phyloP scores from a whole-genome alignment of 352 stramenopile genomes.

The Elongisporangium undulatum region DNA sequence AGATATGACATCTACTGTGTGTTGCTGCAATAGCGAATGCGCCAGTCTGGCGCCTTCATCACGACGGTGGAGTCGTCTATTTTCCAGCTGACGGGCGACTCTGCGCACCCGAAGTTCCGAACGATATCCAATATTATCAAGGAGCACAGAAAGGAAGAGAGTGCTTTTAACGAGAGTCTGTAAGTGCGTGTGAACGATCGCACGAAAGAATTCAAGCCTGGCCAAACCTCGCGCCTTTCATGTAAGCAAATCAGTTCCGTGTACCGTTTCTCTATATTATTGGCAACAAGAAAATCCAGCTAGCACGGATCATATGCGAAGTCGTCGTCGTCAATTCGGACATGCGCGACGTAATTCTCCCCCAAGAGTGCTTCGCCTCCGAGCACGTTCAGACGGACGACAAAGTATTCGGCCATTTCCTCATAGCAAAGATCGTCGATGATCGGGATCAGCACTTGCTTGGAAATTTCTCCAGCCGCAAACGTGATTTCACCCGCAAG shows the following conservation, averaged over 20 bases:
- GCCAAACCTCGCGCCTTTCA: no score
- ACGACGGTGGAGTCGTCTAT: conserved; percentile 94
- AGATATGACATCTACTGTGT: no score
- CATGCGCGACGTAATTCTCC: conserved; percentile 82
- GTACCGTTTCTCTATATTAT: no score
- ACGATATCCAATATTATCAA: conserved; percentile 93
- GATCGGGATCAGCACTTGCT: conserved; percentile 88
- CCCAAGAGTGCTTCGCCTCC: conserved; percentile 87
- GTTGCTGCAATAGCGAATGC: conserved; percentile 72
- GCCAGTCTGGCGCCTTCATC: conserved; percentile 90
- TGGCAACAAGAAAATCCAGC: no score
- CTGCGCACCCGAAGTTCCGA: conserved; percentile 93
- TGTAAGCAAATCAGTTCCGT: no score
- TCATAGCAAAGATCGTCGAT: conserved; percentile 94
- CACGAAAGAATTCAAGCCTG: no score
- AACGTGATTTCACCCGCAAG: conserved; percentile 88
- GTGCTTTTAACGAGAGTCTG: conserved; percentile 61
- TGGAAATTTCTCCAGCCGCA: conserved; percentile 71
- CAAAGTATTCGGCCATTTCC: conserved; percentile 83
- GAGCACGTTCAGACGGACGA: conserved; percentile 90
- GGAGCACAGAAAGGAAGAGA: conserved; percentile 72
- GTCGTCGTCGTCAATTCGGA: conserved; percentile 94
- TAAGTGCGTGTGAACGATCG: no score
- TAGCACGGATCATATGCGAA: conserved; percentile 60
- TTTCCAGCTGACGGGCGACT: conserved; percentile 93